Conservation (phyloP, 805 yeast species). For the Myxozyma sirexii region DNA sequence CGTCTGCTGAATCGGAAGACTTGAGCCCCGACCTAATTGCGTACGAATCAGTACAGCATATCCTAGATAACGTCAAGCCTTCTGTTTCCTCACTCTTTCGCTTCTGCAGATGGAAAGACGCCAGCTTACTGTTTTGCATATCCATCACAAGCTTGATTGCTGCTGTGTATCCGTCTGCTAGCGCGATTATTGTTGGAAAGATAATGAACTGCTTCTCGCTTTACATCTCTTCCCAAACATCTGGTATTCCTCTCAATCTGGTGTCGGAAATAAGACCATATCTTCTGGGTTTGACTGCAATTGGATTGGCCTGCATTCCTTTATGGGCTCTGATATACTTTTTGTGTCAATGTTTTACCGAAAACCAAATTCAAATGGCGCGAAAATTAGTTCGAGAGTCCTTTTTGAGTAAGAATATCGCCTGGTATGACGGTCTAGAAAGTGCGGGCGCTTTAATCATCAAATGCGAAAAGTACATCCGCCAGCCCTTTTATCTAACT, state of each 20-base stretch:
- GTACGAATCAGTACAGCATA: too few relatives aligned
- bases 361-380: slow-evolving; percentile 25
- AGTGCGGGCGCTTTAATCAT: slow-evolving; percentile 22
- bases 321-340: slow-evolving; percentile 21
- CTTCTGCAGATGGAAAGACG: slow-evolving; percentile 12
- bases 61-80: too few relatives aligned
- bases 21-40: too few relatives aligned
- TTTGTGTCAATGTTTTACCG: slow-evolving; percentile 25
- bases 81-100: slow-evolving; percentile 10
- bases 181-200: slow-evolving; percentile 22
- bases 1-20: too few relatives aligned
- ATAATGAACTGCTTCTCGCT: slow-evolving; percentile 11
- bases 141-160: background rate
- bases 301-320: slow-evolving; percentile 13
- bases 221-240: background rate
- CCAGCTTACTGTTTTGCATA: background rate
- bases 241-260: background rate
- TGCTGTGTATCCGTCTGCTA: slow-evolving; percentile 14
- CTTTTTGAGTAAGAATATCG: slow-evolving; percentile 5
- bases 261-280: slow-evolving; percentile 13
- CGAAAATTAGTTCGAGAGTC: slow-evolving; percentile 7
- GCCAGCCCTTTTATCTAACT: background rate
- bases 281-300: slow-evolving; percentile 6
- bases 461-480: slow-evolving; percentile 22
- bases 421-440: slow-evolving; percentile 29